These are phyloP conservation scores for Dipodascus albidus DNA, from an alignment of 805 yeast species.

Conservation along the genomic window DNA sequence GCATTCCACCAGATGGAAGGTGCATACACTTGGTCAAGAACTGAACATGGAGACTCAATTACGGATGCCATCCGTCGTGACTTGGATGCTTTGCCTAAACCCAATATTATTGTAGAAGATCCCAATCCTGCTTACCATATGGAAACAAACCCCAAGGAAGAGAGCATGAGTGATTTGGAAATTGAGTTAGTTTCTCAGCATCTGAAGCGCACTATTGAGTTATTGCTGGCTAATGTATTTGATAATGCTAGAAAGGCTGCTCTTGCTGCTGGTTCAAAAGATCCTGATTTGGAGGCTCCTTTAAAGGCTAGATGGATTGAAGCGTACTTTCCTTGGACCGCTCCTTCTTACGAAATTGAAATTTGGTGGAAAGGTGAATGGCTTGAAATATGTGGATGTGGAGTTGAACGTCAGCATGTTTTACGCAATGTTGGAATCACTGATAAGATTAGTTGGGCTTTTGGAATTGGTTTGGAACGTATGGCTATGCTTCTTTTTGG, in stretches of 20 bases:
- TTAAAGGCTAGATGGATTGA: conserved; percentile 88
- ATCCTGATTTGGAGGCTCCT: conserved; percentile 57
- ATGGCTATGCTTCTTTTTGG: conserved; percentile 93
- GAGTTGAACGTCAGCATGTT: conserved; percentile 73
- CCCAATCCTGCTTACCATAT: conserved; percentile 41
- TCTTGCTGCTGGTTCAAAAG: conserved; percentile 44
- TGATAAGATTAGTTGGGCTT: conserved; percentile 83
- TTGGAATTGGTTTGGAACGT: conserved; percentile 91
- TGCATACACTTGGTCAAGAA: conserved; percentile 70
- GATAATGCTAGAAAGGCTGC: conserved; percentile 57
- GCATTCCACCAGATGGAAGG: conserved; percentile 98
- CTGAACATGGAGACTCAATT: conserved; percentile 28
- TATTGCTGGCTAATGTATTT: conserved; percentile 73
- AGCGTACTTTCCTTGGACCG: conserved; percentile 95
- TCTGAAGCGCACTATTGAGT: conserved; percentile 76
- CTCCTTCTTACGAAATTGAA: conserved; percentile 97
- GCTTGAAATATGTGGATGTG: conserved; percentile 96
- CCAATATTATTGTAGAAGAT: conserved; percentile 70
- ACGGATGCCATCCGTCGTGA: conserved; percentile 42
- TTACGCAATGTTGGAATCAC: conserved; percentile 58
- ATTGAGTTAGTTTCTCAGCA: conserved; percentile 61
- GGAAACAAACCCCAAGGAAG: conserved; percentile 68
- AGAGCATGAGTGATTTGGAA: conserved; percentile 58
- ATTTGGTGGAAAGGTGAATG: conserved; percentile 98
- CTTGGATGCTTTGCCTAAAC: conserved; percentile 49